A percentile compares a stretch with the other conserved stretches of the same genome.
Evolutionary conservation across 148 eudicot species (phyloP).

Genomic region (Diospyros lotus): DNA sequence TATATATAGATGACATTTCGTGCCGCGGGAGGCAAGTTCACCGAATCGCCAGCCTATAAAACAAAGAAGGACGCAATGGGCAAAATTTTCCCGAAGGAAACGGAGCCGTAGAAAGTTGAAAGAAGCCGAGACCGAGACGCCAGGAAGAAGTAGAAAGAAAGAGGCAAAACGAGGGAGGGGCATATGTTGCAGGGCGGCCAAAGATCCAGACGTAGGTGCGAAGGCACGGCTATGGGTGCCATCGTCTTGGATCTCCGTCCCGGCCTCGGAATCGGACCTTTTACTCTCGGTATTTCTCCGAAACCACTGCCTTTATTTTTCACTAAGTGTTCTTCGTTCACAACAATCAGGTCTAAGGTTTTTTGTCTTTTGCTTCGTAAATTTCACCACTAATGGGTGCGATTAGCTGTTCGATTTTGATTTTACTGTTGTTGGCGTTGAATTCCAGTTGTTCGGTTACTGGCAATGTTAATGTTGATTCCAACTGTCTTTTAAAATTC

Average conservation of each 20-base stretch:
- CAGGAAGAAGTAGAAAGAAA: not conserved
- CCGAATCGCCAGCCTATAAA: constrained; percentile 7
- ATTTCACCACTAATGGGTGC: not conserved
- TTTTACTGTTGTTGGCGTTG: not conserved
- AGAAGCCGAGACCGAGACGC: not conserved
- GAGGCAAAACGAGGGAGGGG: not conserved
- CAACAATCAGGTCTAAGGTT: not conserved
- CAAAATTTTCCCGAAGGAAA: not conserved
- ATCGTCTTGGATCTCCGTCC: constrained; percentile 90
- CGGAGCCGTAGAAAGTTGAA: not conserved
- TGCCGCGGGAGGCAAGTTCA: constrained; percentile 11
- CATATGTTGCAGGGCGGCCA: constrained; percentile 29
- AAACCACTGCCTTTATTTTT: not conserved
- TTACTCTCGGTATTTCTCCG: constrained; percentile 54
- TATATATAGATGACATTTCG: constrained; percentile 4
- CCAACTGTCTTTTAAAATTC: not conserved
- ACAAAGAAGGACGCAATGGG: not conserved
- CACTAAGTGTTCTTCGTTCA: not conserved
- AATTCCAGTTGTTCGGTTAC: not conserved
- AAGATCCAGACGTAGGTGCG: constrained; percentile 71
- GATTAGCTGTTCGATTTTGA: not conserved
- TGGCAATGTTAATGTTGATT: not conserved
- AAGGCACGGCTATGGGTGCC: constrained; percentile 89
- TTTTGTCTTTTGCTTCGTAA: not conserved
- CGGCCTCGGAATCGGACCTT: constrained; percentile 80